Evolutionary conservation across 495 filamentous ascomycete genomes (phyloP), one percentile per base, ranked within the genome.

Genomic region (Cercophora samala): DNA sequence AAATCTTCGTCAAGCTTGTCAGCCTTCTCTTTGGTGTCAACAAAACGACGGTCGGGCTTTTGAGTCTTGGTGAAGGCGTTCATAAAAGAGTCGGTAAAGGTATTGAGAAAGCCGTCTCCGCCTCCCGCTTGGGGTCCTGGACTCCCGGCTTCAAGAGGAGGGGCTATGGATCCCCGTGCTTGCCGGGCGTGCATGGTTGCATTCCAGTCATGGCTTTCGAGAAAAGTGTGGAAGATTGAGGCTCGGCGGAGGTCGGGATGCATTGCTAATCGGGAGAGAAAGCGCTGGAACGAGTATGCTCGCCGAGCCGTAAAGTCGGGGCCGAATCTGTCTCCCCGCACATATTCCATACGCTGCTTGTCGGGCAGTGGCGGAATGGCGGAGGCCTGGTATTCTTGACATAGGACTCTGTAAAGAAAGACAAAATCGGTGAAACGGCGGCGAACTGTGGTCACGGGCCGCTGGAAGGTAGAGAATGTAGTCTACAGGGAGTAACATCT

Each of bases 261-360:
- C 29, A 96, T 82, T 0, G 92, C 87, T 60, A 97, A 76, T 11
- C 95, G 92, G 71, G 90, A 89, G 29, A 99, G 84, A 74, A 98
- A 99, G 54, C 95, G 90, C 75, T 96, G 89, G 62, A 99, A 82
- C 19, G 94, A 97, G 82, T 93, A 91, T 32, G 91, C 92, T 37
- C 95, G 87, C 22, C 95, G 87, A 37, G 86, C 83, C n/a, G 92
- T 98, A 77, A 99, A 99, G 75, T 98, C 96, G 18, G 89, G 77
- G 1, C 93, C 92, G 77, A 99, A 99, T 53, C 95, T 89, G 78
- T 98, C 93, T 63, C 96, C 96, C 62, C 93, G 90, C 46, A 97
- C 96, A 72, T 97, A 97, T 73, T 95, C 91, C 91, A 99, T 95
- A 76, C 96, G 96, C 83, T 98, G 93, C 80, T 99, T 99, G 77